A percentile compares a stretch with the other conserved stretches of the same genome.
Evolutionary conservation across 164 flowering plant species (phyloP).

Genomic region (Warburgia ugandensis): DNA sequence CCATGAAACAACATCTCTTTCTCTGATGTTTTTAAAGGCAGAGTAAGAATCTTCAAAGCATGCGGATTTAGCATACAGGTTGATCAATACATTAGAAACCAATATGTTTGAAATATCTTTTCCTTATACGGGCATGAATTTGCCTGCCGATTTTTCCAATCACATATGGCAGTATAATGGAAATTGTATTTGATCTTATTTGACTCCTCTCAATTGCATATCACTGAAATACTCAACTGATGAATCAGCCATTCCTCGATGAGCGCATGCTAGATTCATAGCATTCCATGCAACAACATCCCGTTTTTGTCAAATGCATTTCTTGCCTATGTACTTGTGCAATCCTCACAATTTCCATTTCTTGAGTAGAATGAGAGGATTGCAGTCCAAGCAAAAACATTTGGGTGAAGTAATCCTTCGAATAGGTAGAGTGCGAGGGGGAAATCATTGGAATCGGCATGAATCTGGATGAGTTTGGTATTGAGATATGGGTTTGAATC

Average conservation of each 20-base stretch:
- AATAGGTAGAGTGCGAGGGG: conserved; percentile 27
- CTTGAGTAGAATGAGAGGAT: conserved; percentile 29
- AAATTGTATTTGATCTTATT: conserved; percentile 32
- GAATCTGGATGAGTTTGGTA: conserved; percentile 41
- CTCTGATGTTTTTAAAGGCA: conserved; percentile 27
- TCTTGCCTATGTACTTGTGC: conserved; percentile 31
- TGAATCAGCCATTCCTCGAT: conserved; percentile 19
- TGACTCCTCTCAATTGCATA: conserved; percentile 33
- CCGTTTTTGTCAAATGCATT: conserved; percentile 43
- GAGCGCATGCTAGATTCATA: conserved; percentile 38
- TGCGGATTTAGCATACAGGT: conserved; percentile 50
- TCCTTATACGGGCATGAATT: conserved; percentile 37
- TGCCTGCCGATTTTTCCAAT: conserved; percentile 37
- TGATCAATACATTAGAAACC: conserved; percentile 37
- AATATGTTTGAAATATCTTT: conserved; percentile 13
- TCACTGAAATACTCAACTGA: conserved; percentile 31
- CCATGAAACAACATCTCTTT: conserved; percentile 46
- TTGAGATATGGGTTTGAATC: conserved; percentile 18
- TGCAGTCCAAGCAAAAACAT: conserved; percentile 55
- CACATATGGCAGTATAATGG: conserved; percentile 40
- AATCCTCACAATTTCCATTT: conserved; percentile 22
- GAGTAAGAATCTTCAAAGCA: conserved; percentile 25
- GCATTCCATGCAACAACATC: conserved; percentile 57
- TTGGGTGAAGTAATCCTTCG: conserved; percentile 35
- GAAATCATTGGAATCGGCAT: conserved; percentile 33